phyloP scores from a whole-genome alignment of 805 yeast species.

The Schwanniomyces pseudopolymorphus region DNA sequence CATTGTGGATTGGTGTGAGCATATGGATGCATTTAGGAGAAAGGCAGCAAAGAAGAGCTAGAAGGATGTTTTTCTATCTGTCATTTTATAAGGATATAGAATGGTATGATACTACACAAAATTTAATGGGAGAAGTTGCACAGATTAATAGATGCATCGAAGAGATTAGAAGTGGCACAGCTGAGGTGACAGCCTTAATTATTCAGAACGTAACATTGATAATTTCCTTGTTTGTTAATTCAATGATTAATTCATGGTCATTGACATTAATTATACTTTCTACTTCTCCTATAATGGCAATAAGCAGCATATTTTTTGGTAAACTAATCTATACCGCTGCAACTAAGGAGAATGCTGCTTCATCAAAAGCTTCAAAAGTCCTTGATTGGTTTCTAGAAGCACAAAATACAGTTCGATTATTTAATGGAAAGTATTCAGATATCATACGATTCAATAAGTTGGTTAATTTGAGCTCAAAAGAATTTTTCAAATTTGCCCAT shows the following conservation, averaged over 20 bases:
- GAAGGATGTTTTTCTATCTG: conserved; percentile 44
- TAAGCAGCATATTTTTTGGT: conserved; percentile 51
- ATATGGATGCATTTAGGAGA: conserved; percentile 76
- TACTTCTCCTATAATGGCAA: conserved; percentile 64
- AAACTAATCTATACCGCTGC: conserved; percentile 50
- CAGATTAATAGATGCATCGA: conserved; percentile 73
- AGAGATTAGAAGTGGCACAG: conserved; percentile 64
- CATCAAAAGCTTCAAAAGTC: conserved; percentile 57
- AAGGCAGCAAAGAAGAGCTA: conserved; percentile 57
- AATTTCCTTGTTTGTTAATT: conserved; percentile 55
- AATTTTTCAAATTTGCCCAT: conserved; percentile 45
- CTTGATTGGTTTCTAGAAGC: conserved; percentile 71
- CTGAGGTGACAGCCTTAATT: conserved; percentile 63
- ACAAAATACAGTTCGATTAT: conserved; percentile 58
- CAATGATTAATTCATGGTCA: conserved; percentile 82
- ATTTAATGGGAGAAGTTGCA: conserved; percentile 61
- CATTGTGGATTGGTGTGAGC: conserved; percentile 53
- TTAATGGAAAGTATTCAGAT: conserved; percentile 59
- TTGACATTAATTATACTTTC: conserved; percentile 77
- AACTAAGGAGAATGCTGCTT: conserved; percentile 52
- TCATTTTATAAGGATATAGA: conserved; percentile 46
- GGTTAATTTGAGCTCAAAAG: conserved; percentile 32
- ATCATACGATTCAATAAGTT: conserved; percentile 37
- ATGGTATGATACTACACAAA: conserved; percentile 64
- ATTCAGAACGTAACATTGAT: conserved; percentile 55